Evolutionary conservation across 2,329 filamentous ascomycete genomes (phyloP), one percentile per base, ranked within the genome.

Genomic region (Cladosporium austrohemisphaericum): DNA sequence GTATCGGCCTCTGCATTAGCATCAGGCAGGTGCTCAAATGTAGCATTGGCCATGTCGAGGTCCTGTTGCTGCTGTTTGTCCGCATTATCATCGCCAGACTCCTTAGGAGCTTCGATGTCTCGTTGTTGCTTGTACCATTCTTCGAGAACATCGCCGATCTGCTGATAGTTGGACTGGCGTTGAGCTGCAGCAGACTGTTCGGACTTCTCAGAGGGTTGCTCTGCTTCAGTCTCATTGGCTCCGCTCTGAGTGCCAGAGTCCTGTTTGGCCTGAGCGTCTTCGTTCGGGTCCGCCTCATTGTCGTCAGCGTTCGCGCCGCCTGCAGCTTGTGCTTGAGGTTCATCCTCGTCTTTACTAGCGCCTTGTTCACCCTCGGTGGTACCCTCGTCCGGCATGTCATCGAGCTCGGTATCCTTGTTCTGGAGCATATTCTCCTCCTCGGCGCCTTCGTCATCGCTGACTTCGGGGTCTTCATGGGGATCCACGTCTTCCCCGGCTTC

Each of bases 11-110:
- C 78, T 22, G 84, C 80, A 23, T 93, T 80, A 52, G 96, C 88
- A 57, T 96, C 83, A 53, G 86, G 85, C 3, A 97, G 75, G 69
- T 99, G 93, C 71, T 97, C 90, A 63, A 96, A 96, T 63, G 96
- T 90, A n/a, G 80, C 81, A 62, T 85, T 78, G 8, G 80, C 76
- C 76, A 88, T 85, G 54, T 93, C 84, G n/a, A 83, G 75, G 52
- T 87, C 81, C 55, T 77, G 58, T 65, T 72, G 56, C 71, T 65
- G 62, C 36, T 69, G 69, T 25, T 78, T 74, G 16, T 76, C 68
- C 10, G 77, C 72, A 38, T 81, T 76, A 3, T 68, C 60, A 25
- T 72, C 67, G 10, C 65, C 68, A 16, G 68, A 68, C 32, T 76
- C 68, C 46, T 79, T 76, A 29, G 77, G 71, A 41, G 79, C 71